Conservation (phyloP, 371 early-diverging fungal species). For the Fennellomyces sp. region DNA sequence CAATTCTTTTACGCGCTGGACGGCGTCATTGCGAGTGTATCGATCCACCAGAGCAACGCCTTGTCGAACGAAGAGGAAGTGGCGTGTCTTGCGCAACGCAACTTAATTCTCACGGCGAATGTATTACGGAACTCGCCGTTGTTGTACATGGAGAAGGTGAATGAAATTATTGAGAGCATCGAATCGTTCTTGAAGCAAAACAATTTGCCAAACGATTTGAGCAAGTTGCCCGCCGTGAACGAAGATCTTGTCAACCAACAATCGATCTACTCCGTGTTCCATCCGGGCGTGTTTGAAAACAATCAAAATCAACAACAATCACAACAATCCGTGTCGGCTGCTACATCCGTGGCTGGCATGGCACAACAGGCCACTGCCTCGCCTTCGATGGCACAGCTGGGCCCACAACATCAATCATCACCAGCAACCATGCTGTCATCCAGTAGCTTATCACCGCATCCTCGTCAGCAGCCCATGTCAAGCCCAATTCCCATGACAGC, state of each 20-base stretch:
- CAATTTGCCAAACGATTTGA: slow-evolving; percentile 31
- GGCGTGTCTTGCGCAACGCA: slow-evolving; percentile 42
- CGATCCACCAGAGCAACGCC: slow-evolving; percentile 54
- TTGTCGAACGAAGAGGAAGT: slow-evolving; percentile 44
- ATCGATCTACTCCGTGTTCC: slow-evolving; percentile 37
- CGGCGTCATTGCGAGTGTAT: slow-evolving; percentile 51
- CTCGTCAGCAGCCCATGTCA: slow-evolving; percentile 7
- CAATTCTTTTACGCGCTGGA: slow-evolving; percentile 55
- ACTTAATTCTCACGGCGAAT: slow-evolving; percentile 44
- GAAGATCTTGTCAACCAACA: slow-evolving; percentile 45
- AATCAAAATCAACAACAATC: not conserved
- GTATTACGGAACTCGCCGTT: slow-evolving; percentile 51
- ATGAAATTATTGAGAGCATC: slow-evolving; percentile 47
- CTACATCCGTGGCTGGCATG: not conserved
- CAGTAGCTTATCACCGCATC: not conserved
- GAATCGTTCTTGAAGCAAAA: slow-evolving; percentile 41
- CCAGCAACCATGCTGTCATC: not conserved
- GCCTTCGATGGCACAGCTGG: not conserved
- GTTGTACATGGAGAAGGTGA: slow-evolving; percentile 54
- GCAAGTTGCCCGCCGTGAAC: slow-evolving; percentile 43
- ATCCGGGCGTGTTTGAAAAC: slow-evolving; percentile 28
- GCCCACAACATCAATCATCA: slow-evolving; percentile 1
- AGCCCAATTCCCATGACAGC: slow-evolving; percentile 11
- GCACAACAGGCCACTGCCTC: not conserved
- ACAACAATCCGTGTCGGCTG: slow-evolving; percentile 1